Evolutionary conservation across 192 early-diverging fungal genomes (phyloP).

Genomic region (Haplosporangium gracile): DNA sequence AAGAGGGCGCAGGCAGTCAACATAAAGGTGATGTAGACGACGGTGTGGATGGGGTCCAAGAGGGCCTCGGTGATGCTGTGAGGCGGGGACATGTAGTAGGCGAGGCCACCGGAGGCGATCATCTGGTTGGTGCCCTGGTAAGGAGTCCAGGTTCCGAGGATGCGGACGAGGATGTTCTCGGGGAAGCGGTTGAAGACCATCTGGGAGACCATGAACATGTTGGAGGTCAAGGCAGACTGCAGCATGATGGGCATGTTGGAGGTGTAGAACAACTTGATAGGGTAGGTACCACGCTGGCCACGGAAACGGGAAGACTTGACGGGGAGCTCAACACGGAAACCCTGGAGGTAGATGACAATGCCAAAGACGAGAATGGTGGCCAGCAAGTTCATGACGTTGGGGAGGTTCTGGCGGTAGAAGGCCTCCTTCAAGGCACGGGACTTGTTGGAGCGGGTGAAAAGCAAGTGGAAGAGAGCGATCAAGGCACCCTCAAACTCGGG

Average conservation of each 20-base stretch:
- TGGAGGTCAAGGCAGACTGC: constrained; percentile 96
- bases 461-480: constrained; percentile 93
- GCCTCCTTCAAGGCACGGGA: constrained; percentile 97
- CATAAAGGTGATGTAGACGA: constrained; percentile 95
- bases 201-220: constrained; percentile 99
- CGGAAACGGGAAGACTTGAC: constrained; percentile 96
- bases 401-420: constrained; percentile 89
- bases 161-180: constrained; percentile 91
- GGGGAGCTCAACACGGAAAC: constrained; percentile 99
- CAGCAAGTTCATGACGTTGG: constrained; percentile 92
- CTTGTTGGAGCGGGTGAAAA: constrained; percentile 97
- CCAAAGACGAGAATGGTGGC: constrained; percentile 91
- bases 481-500: constrained; percentile 99
- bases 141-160: constrained; percentile 97
- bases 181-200: constrained; percentile 98
- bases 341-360: constrained; percentile 96
- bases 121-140: constrained; percentile 96
- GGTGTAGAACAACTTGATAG: constrained; percentile 99
- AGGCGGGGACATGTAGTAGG: constrained; percentile 99
- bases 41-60: constrained; percentile 95
- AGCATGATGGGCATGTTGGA: constrained; percentile 99
- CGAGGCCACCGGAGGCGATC: constrained; percentile 92
- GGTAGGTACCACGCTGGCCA: constrained; percentile 98
- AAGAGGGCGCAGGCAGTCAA: constrained; percentile 95
- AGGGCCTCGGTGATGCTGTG: constrained; percentile 86